Evolutionary conservation across 768 basidiomycete genomes (phyloP), one percentile per base, ranked within the genome.

Genomic region (Amanita exitialis): DNA sequence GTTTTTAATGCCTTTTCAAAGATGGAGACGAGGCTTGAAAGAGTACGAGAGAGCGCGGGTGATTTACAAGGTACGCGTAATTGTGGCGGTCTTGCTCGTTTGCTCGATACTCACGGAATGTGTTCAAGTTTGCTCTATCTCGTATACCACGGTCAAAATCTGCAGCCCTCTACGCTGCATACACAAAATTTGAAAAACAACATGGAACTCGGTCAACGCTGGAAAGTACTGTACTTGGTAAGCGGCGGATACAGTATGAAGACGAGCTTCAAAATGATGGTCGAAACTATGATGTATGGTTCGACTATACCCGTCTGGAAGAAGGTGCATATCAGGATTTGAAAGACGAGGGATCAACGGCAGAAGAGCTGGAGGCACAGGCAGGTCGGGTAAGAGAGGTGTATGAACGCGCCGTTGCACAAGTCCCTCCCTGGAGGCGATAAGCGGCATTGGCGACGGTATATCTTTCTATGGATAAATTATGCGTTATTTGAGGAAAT

Each of bases 151-250:
- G 93, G 20, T 91, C 94, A 23, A 96, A 96, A 66, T 96, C 94
- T 5, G 81, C 79, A 0, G 70, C 75, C 7, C 73, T 99, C 8
- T 99, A 98, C 60, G 82, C 93, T 3, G 78, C 93, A 0, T 99
- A 95, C 61, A 95, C 94, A 18, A 91, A 89, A 63, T 98, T 99
- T 55, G 96, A 98, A 70, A 99, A 99, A 65, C 96, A 98, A 61
- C 91, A 93, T 58, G 96, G 96, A 10, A 84, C 87, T 7, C 82
- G 90, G 5, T 76, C 80, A 3, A 84, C 90, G 0, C 80, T 99
- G 21, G 95, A 97, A 64, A 78, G 82, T 36, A 99, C 96, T 6
- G 95, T 99, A 0, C 77, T 97, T 0, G 94, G 94, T 28, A 99
- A 97, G 65, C 83, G 96, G n/a, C 79, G 96, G 35, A 97, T 99